Evolutionary conservation across 805 yeast genomes (phyloP).

Genomic region (Candida morakotiae): DNA sequence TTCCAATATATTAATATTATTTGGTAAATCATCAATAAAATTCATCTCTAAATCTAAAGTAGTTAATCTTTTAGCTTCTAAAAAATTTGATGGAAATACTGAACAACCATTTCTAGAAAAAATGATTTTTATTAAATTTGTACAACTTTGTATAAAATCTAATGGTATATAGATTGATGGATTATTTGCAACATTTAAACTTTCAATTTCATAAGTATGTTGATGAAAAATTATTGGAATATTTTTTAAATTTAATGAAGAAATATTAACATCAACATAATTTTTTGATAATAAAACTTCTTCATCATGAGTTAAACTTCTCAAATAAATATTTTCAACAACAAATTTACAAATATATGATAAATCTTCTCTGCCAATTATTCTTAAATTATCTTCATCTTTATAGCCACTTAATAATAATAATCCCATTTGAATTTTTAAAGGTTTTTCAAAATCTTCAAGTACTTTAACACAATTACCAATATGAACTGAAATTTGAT

Average conservation of each 20-base stretch:
- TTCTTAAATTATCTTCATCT: constrained; percentile 70
- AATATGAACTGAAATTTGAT: constrained; percentile 67
- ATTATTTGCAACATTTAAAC: constrained; percentile 78
- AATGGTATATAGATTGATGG: constrained; percentile 80
- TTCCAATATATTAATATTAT: constrained; percentile 48
- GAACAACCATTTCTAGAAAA: constrained; percentile 73
- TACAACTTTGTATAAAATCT: constrained; percentile 82
- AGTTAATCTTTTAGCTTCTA: constrained; percentile 63
- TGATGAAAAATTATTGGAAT: constrained; percentile 81
- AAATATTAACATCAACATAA: constrained; percentile 68
- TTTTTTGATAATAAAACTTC: constrained; percentile 63
- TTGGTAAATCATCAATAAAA: constrained; percentile 61
- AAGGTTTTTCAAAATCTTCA: constrained; percentile 69
- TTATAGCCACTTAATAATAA: constrained; percentile 74
- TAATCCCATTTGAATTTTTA: constrained; percentile 70
- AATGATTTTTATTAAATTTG: constrained; percentile 60
- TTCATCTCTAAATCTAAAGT: constrained; percentile 75
- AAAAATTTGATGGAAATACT: constrained; percentile 67
- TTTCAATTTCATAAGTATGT: constrained; percentile 75
- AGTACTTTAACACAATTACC: constrained; percentile 75
- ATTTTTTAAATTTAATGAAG: constrained; percentile 70
- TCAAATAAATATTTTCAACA: constrained; percentile 57
- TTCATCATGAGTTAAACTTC: constrained; percentile 62
- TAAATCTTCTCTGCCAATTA: constrained; percentile 79
- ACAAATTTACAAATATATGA: constrained; percentile 79